A percentile compares a stretch with the other conserved stretches of the same genome.
Conservation (phyloP, 768 basidiomycete species). For the Termitomyces sp. region DNA sequence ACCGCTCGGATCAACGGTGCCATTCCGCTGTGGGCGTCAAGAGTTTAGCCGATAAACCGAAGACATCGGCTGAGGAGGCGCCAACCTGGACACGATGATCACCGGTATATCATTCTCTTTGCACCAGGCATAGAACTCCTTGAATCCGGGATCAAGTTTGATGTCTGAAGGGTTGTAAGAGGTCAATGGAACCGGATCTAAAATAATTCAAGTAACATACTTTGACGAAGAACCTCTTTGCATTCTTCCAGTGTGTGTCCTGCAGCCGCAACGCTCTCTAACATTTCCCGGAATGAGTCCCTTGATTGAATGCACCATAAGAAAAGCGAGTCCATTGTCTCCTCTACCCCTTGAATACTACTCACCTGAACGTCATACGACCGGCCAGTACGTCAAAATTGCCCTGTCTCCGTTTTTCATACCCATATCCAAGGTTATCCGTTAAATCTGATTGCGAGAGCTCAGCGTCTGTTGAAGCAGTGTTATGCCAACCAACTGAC, state of each 20-base stretch:
- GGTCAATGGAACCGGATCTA: constrained; percentile 4
- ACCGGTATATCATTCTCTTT: constrained; percentile 78
- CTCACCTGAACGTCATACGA: constrained; percentile 64
- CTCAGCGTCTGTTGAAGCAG: neutral
- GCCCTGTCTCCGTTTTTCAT: constrained; percentile 63
- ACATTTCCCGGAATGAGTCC: constrained; percentile 86
- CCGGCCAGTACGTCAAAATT: constrained; percentile 74
- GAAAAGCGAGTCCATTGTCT: neutral
- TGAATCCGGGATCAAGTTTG: constrained; percentile 84
- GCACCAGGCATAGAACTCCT: constrained; percentile 83
- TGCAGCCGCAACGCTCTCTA: constrained; percentile 70
- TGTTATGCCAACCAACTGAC: constrained; percentile 35
- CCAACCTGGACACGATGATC: constrained; percentile 87
- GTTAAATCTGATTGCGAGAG: constrained; percentile 63
- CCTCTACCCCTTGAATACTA: no score
- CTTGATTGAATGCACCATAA: constrained; percentile 32
- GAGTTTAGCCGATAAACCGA: constrained; percentile 2
- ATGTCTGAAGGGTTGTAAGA: constrained; percentile 52
- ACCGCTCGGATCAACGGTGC: constrained; percentile 90
- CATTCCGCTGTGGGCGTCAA: constrained; percentile 66
- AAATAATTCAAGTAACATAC: constrained; percentile 32
- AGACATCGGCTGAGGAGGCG: neutral
- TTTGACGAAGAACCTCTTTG: constrained; percentile 67
- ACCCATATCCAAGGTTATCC: constrained; percentile 87
- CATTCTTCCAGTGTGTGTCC: constrained; percentile 86